phyloP scores from a whole-genome alignment of 2,329 filamentous ascomycete genomes.

The Malbranchea zuffiana region DNA sequence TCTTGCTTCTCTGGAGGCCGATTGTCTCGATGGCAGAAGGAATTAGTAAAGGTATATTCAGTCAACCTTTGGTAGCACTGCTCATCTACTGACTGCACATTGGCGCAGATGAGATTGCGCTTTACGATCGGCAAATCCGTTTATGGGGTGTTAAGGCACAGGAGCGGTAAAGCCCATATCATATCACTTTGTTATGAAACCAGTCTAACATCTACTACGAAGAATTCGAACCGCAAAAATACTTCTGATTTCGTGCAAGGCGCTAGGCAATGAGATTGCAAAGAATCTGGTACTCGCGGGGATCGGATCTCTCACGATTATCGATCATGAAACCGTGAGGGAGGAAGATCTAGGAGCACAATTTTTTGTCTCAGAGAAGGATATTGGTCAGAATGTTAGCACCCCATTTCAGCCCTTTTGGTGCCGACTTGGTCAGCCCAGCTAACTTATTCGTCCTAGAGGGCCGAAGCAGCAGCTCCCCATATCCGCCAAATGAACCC shows the following conservation, averaged over 20 bases:
- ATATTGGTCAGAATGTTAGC: slow-evolving; percentile 61
- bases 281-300: slow-evolving; percentile 96
- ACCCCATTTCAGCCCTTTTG: neutral
- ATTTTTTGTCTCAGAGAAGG: slow-evolving; percentile 66
- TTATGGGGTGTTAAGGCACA: slow-evolving; percentile 96
- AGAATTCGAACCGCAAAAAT: slow-evolving; percentile 83
- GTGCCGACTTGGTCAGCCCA: neutral
- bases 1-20: too few relatives aligned
- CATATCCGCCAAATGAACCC: slow-evolving; percentile 81
- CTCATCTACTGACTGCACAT: neutral
- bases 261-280: slow-evolving; percentile 83
- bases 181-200: slow-evolving; percentile 28
- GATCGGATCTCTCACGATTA: slow-evolving; percentile 77
- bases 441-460: slow-evolving; percentile 34
- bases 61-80: too few relatives aligned
- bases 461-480: slow-evolving; percentile 67
- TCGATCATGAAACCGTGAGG: slow-evolving; percentile 65
- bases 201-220: neutral
- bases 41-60: too few relatives aligned
- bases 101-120: slow-evolving; percentile 83
- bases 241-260: slow-evolving; percentile 76
- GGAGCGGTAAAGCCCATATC: slow-evolving; percentile 45
- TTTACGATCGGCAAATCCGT: slow-evolving; percentile 94
- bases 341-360: slow-evolving; percentile 71
- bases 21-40: too few relatives aligned